Evolutionary conservation across 208 protist genomes (phyloP), one percentile per base, ranked within the genome.

Genomic region (Trypanosoma lewisi): DNA sequence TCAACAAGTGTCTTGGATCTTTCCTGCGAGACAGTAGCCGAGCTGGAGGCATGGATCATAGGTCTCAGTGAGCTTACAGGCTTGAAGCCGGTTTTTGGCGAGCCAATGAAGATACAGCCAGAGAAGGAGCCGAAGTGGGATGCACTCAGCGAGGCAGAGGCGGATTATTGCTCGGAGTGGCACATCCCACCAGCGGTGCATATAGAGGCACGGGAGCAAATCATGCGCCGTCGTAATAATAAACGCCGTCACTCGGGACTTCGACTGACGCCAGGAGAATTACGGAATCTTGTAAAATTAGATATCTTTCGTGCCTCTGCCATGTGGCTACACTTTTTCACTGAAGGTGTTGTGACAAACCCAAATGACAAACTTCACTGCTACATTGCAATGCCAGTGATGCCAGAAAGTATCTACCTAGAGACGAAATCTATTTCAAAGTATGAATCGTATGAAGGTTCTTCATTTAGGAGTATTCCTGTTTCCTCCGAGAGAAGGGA

Each of bases 41-140:
- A 94, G 47, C 51, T 89, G 52, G 90, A 96, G 73, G 77, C 78
- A 33, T 94, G 85, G 85, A 73, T 94, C 50, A 63, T 96, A 16
- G 90, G 78, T 4, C 59, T 94, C 41, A 63, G 69, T 16, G 50
- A 76, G 11, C 57, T 86, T 49, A 53, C 73, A 8, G 60, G 70
- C 1, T 36, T 83, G n/a, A 49, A 56, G 8, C 83, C 87, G 0
- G 2, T 19, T 37, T 93, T 72, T 49, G 78, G 58, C 8, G 66
- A 76, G 28, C 31, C 69, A 14, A 54, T 82, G 30, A 69, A 83
- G 39, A 54, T 81, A 6, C 49, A 53, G 16, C 23, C 28, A 30
- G 67, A 57, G 52, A 27, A 28, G 27, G 44, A 36, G 47, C 19
- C 2, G 3, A 12, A 16, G 31, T 45, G 23, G 14, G 66, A 48